These are phyloP conservation scores for Macrophomina pseudophaseolina DNA, from an alignment of 2,329 filamentous ascomycete species.

Conservation along the genomic window DNA sequence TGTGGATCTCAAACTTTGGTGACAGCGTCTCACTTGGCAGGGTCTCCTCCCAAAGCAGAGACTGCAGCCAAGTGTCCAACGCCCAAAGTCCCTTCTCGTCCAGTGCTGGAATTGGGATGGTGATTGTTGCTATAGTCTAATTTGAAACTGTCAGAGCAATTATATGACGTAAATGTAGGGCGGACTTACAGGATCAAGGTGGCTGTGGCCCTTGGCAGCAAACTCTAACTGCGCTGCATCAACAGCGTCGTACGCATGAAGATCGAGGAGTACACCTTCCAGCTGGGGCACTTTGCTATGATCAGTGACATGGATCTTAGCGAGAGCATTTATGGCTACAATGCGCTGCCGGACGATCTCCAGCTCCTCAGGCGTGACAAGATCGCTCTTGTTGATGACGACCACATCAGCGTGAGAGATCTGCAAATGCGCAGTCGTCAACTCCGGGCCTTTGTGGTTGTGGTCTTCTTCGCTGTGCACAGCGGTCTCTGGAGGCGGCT, in stretches of 20 bases:
- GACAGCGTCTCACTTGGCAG: constrained; percentile 52
- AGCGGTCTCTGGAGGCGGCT: constrained; percentile 55
- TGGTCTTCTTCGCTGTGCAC: constrained; percentile 54
- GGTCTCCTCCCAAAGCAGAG: constrained; percentile 79
- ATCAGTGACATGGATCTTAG: constrained; percentile 80
- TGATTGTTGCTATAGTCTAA: constrained; percentile 82
- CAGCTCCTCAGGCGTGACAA: constrained; percentile 74
- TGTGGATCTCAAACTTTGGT: constrained; percentile 76
- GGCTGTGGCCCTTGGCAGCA: constrained; percentile 79
- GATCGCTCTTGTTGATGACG: constrained; percentile 90
- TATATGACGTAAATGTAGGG: background rate
- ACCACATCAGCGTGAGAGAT: constrained; percentile 97
- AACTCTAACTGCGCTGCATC: constrained; percentile 68
- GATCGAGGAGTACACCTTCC: constrained; percentile 83
- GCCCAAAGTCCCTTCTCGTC: constrained; percentile 60
- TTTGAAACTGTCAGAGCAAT: background rate
- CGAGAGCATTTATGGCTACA: constrained; percentile 84
- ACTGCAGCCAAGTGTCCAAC: constrained; percentile 82
- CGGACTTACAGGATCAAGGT: constrained; percentile 79
- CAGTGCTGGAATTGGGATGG: constrained; percentile 70
- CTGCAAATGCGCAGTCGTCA: constrained; percentile 94
- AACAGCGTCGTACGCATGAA: constrained; percentile 91
- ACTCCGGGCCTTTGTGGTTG: constrained; percentile 64
- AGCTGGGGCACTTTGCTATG: constrained; percentile 80
- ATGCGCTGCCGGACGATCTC: constrained; percentile 73